Evolutionary conservation across 177 flowering plant genomes (phyloP).

Genomic region (Tripterygium wilfordii): DNA sequence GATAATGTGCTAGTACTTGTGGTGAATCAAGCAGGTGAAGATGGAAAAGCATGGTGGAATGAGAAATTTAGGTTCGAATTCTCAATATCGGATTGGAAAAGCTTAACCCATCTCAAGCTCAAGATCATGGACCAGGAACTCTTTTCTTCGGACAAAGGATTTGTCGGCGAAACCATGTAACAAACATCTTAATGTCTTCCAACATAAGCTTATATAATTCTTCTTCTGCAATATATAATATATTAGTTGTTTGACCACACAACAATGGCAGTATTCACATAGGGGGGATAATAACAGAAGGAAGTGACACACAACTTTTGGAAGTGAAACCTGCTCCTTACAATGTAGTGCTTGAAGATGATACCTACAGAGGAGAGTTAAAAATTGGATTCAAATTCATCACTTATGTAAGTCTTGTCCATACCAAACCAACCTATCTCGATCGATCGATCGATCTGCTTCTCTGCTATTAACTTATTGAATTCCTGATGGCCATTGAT

Average conservation of each 20-base stretch:
- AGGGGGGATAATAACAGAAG: conserved; percentile 59
- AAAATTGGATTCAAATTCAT: conserved; percentile 56
- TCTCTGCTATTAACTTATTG: neutral
- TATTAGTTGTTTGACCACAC: too few relatives aligned
- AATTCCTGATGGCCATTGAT: neutral
- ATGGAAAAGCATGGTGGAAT: conserved; percentile 50
- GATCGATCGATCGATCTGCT: neutral
- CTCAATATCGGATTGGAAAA: conserved; percentile 27
- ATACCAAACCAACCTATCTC: neutral
- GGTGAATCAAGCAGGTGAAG: conserved; percentile 56
- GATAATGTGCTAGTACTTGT: too few relatives aligned
- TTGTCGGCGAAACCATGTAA: conserved; percentile 68
- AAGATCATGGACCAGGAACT: conserved; percentile 45
- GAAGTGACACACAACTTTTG: conserved; percentile 31
- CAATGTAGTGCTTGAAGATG: conserved; percentile 75
- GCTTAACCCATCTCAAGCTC: conserved; percentile 37
- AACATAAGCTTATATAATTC: too few relatives aligned
- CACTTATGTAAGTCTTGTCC: conserved; percentile 26
- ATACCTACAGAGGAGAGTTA: conserved; percentile 62
- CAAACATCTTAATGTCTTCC: neutral
- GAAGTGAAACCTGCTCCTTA: conserved; percentile 50
- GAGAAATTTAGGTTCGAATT: conserved; percentile 48
- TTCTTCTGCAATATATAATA: too few relatives aligned
- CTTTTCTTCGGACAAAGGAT: conserved; percentile 31
- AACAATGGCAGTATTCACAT: conserved; percentile 65